These are phyloP conservation scores for Peniophora sp. DNA, from an alignment of 1,284 basidiomycete species.

Conservation along the genomic window DNA sequence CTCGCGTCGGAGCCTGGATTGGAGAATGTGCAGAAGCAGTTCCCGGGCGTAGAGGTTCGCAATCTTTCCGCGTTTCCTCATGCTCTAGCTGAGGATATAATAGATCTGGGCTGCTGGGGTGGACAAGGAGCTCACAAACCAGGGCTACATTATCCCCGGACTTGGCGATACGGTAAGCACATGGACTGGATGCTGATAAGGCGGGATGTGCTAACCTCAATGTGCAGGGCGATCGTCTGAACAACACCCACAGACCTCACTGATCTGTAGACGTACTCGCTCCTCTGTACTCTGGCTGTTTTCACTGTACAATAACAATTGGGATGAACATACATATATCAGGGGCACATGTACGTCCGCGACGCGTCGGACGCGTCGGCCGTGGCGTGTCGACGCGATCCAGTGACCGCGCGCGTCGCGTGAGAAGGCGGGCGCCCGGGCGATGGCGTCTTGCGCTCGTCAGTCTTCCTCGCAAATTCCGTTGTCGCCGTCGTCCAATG, in stretches of 20 bases:
- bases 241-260: constrained; percentile 22
- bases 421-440: no score
- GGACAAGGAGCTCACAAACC: constrained; percentile 61
- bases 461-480: no score
- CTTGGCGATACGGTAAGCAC: constrained; percentile 74
- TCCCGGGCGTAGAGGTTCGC: constrained; percentile 76
- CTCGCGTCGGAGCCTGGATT: constrained; percentile 77
- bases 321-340: no score
- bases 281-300: no score
- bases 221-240: constrained; percentile 26
- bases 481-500: no score
- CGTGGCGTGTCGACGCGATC: no score
- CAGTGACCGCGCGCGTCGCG: no score
- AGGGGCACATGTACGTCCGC: no score
- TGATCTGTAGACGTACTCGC: no score
- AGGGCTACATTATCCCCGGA: constrained; percentile 81
- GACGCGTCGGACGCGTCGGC: no score
- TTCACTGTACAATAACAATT: no score
- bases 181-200: background rate
- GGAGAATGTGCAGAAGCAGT: constrained; percentile 53
- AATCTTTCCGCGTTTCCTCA: background rate
- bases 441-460: no score
- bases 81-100: constrained; percentile 2
- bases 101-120: constrained; percentile 83
- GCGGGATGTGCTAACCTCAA: background rate